These are phyloP conservation scores for Fraxinus americana DNA, from an alignment of 257 asterid genomes.

Conservation along the genomic window DNA sequence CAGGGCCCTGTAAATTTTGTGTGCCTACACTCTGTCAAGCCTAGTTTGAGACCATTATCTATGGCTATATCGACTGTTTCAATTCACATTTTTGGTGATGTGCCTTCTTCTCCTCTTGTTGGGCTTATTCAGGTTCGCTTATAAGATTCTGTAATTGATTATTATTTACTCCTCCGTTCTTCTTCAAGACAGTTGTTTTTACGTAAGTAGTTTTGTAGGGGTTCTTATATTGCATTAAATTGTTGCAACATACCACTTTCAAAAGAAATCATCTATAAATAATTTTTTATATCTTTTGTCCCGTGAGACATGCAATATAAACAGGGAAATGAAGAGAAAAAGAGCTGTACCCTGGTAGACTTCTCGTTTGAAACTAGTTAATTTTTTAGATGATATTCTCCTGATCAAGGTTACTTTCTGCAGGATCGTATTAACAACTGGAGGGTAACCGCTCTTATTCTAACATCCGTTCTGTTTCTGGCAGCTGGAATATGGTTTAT, in stretches of 20 bases:
- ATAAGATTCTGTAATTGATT: neutral
- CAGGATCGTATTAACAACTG: conserved; percentile 88
- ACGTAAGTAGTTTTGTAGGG: neutral
- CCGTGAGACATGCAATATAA: neutral
- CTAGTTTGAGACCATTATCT: conserved; percentile 84
- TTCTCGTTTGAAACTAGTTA: neutral
- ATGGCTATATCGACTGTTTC: conserved; percentile 86
- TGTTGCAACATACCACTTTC: neutral
- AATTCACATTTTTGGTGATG: conserved; percentile 89
- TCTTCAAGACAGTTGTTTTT: neutral
- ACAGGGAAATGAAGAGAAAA: neutral
- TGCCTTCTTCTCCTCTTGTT: conserved; percentile 93
- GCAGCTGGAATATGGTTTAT: conserved; percentile 81
- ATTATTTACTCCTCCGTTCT: neutral
- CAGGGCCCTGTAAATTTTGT: conserved; percentile 94
- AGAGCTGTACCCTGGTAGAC: neutral
- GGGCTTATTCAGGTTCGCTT: conserved; percentile 85
- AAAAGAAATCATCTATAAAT: neutral
- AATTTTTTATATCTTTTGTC: neutral
- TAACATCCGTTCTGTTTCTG: conserved; percentile 75
- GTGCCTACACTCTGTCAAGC: conserved; percentile 84
- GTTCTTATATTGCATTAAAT: neutral
- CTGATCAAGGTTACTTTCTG: conserved; percentile 20
- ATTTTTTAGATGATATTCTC: neutral
- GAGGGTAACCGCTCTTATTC: conserved; percentile 74